A percentile compares a stretch with the other conserved stretches of the same genome.
Conservation (phyloP, 306 rosid species). For the Quercus bicolor region DNA sequence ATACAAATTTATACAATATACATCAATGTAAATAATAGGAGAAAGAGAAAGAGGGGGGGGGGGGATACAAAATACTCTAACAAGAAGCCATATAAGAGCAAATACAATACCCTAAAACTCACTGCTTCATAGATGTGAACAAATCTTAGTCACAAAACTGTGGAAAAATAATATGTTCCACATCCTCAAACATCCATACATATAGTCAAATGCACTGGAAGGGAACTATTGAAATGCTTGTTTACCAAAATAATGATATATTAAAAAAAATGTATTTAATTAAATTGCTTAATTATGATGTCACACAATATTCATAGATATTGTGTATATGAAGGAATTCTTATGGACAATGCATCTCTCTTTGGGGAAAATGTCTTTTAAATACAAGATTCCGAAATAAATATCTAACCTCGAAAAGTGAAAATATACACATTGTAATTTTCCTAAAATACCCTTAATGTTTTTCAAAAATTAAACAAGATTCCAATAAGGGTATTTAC, state of each 20-base stretch:
- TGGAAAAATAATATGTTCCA: neutral
- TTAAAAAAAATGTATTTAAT: neutral
- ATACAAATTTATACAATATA: neutral
- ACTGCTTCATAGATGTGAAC: neutral
- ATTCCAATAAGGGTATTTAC: too few species aligned
- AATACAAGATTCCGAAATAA: neutral
- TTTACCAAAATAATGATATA: neutral
- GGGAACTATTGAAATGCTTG: neutral
- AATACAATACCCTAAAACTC: too few species aligned
- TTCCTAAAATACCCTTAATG: too few species aligned
- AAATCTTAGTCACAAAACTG: neutral
- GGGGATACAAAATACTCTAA: neutral
- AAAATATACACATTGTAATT: too few species aligned
- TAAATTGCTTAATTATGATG: neutral
- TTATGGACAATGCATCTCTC: neutral
- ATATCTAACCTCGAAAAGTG: too few species aligned
- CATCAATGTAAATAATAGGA: neutral
- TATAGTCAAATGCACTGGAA: neutral
- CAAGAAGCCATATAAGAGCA: neutral
- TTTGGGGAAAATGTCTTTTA: neutral
- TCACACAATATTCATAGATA: neutral
- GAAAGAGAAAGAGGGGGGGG: neutral
- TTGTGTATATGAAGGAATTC: neutral
- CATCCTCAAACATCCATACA: neutral
- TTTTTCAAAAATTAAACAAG: too few species aligned